phyloP scores from a whole-genome alignment of 2,329 filamentous ascomycete genomes.

The Cladosporium sp. region DNA sequence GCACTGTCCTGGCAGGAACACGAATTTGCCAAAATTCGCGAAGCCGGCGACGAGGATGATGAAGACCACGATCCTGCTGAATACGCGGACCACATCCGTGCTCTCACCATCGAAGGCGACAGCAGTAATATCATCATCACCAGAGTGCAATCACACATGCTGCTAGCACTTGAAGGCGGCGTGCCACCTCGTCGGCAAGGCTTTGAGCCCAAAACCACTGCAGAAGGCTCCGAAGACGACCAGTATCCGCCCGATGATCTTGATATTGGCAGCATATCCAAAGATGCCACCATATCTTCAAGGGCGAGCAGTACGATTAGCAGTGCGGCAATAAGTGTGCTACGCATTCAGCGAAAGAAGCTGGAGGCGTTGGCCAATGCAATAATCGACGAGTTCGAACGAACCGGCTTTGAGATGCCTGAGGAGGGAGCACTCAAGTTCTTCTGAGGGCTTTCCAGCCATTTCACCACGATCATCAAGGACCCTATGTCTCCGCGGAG shows the following conservation, averaged over 20 bases:
- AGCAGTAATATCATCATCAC: slow-evolving; percentile 51
- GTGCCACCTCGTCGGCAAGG: slow-evolving; percentile 46
- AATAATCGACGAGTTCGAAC: slow-evolving; percentile 47
- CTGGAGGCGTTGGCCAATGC: slow-evolving; percentile 49
- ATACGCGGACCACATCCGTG: slow-evolving; percentile 38
- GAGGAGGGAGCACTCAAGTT: slow-evolving; percentile 40
- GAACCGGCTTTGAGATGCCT: slow-evolving; percentile 52
- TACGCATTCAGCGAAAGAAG: slow-evolving; percentile 54
- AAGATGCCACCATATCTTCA: slow-evolving; percentile 35
- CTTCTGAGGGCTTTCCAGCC: slow-evolving; percentile 30
- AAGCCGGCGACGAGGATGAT: slow-evolving; percentile 22
- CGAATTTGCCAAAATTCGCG: slow-evolving; percentile 22
- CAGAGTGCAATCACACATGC: slow-evolving; percentile 48
- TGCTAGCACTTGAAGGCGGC: slow-evolving; percentile 52
- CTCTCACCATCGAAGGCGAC: slow-evolving; percentile 51
- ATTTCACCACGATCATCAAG: not conserved
- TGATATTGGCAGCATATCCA: slow-evolving; percentile 1
- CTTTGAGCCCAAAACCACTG: slow-evolving; percentile 46
- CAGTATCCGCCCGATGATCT: slow-evolving; percentile 35
- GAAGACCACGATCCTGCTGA: slow-evolving; percentile 27
- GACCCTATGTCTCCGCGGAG: not conserved
- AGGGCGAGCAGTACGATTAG: slow-evolving; percentile 29
- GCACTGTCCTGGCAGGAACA: slow-evolving; percentile 55
- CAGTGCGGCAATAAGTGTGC: slow-evolving; percentile 38
- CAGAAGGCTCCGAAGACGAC: slow-evolving; percentile 44